Percentiles rank a stretch among this genome's conserved stretches.
phyloP scores from a whole-genome alignment of 345 rosid genomes.

The Euclidium syriacum region DNA sequence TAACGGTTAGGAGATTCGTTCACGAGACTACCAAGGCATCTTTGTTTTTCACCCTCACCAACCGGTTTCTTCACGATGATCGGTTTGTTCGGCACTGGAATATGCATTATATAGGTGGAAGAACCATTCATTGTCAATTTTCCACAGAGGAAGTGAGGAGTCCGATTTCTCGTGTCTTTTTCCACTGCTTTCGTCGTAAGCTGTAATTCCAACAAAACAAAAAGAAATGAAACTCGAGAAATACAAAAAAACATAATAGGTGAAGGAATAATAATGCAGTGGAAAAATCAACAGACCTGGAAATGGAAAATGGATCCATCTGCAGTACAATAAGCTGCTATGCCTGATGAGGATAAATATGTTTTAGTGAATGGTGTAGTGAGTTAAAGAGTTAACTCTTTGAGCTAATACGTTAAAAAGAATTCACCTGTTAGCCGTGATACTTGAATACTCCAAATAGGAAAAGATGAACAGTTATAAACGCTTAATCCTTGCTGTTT shows the following conservation, averaged over 20 bases:
- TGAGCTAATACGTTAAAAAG: background rate
- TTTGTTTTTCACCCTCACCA: constrained; percentile 35
- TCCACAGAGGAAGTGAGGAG: constrained; percentile 66
- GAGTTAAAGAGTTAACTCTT: background rate
- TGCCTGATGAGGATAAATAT: constrained; percentile 38
- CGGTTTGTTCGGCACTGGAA: constrained; percentile 41
- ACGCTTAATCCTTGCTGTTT: constrained; percentile 69
- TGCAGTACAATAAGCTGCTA: constrained; percentile 79
- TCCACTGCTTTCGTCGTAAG: constrained; percentile 68
- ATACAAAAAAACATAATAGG: background rate
- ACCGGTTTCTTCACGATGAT: constrained; percentile 44
- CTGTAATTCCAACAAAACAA: constrained; percentile 32
- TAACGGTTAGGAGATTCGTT: constrained; percentile 31
- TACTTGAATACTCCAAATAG: constrained; percentile 79
- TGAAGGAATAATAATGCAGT: background rate
- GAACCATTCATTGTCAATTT: constrained; percentile 49
- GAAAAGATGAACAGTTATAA: constrained; percentile 58
- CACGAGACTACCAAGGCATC: constrained; percentile 36
- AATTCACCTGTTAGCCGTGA: constrained; percentile 62
- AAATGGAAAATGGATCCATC: constrained; percentile 66
- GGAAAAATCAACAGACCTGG: constrained; percentile 47
- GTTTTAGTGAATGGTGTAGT: no score
- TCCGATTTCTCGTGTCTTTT: constrained; percentile 61
- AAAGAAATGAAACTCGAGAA: background rate
- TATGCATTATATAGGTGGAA: constrained; percentile 42